phyloP scores from a whole-genome alignment of 202 grass and related monocot genomes.

The Elaeis oleifera region DNA sequence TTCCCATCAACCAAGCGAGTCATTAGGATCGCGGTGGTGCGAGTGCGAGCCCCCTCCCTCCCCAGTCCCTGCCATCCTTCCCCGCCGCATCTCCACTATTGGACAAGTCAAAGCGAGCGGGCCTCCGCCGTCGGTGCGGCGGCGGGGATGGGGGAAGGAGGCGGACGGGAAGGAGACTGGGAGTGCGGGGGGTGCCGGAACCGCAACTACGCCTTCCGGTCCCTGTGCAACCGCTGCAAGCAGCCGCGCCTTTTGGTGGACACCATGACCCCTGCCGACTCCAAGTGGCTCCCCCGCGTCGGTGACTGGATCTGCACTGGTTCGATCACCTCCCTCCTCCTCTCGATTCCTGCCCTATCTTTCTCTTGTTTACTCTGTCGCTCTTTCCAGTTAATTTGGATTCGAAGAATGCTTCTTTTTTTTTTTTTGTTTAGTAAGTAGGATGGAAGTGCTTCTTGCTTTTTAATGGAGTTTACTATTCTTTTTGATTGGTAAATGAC shows the following conservation, averaged over 20 bases:
- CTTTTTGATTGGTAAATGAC: too few species aligned
- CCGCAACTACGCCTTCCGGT: slow-evolving; percentile 98
- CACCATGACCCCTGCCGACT: slow-evolving; percentile 64
- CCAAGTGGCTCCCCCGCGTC: slow-evolving; percentile 93
- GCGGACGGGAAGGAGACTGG: slow-evolving; percentile 89
- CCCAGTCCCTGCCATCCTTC: too few species aligned
- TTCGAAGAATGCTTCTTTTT: not conserved
- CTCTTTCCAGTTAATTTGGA: too few species aligned
- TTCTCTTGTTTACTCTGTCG: too few species aligned
- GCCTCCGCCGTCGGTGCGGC: not conserved
- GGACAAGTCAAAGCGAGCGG: too few species aligned
- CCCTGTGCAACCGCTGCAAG: slow-evolving; percentile 97
- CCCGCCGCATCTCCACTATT: too few species aligned
- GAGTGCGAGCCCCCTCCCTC: too few species aligned
- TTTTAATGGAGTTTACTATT: too few species aligned
- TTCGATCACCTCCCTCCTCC: slow-evolving; percentile 10
- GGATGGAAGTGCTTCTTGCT: not conserved
- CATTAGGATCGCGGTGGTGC: too few species aligned
- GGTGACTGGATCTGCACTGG: slow-evolving; percentile 98
- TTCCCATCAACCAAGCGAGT: too few species aligned
- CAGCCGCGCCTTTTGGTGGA: slow-evolving; percentile 87
- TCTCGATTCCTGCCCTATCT: not conserved
- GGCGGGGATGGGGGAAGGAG: slow-evolving; percentile 26
- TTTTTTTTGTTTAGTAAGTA: not conserved
- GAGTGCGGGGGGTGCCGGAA: slow-evolving; percentile 75